Percentiles rank a stretch among this genome's conserved stretches.
Conservation (phyloP, 352 stramenopile species). For the Phytophthora parvispora region DNA sequence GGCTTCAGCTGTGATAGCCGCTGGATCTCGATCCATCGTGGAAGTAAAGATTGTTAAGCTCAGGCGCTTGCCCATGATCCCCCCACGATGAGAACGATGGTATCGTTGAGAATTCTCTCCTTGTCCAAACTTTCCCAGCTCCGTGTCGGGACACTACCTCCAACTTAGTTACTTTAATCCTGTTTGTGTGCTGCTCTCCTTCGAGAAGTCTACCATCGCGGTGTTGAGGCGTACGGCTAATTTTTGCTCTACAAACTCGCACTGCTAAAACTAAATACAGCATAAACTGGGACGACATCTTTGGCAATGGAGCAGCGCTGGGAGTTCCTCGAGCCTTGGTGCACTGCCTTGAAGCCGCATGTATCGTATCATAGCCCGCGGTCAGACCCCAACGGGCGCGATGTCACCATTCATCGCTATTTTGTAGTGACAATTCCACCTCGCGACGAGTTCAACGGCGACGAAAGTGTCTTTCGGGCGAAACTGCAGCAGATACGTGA, state of each 20-base stretch:
- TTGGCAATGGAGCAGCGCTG: not conserved
- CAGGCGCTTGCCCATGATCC: slow-evolving; percentile 66
- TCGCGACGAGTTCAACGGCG: not conserved
- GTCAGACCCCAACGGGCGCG: not conserved
- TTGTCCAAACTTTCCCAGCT: slow-evolving; percentile 58
- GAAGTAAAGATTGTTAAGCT: slow-evolving; percentile 46
- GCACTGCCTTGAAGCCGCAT: not conserved
- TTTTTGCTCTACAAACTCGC: too few species aligned
- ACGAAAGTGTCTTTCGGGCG: not conserved
- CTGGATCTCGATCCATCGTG: slow-evolving; percentile 59
- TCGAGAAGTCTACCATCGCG: slow-evolving; percentile 65
- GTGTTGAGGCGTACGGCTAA: slow-evolving; percentile 31
- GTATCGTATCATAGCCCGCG: not conserved
- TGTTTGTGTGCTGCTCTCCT: slow-evolving; percentile 35
- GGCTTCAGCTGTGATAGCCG: slow-evolving; percentile 56
- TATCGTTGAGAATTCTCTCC: slow-evolving; percentile 64
- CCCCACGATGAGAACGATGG: slow-evolving; percentile 66
- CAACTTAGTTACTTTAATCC: slow-evolving; percentile 65
- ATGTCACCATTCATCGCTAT: not conserved
- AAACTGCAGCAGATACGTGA: not conserved
- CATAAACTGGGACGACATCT: too few species aligned
- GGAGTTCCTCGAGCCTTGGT: not conserved
- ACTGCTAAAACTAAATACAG: too few species aligned
- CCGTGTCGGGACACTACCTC: slow-evolving; percentile 66
- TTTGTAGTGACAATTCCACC: not conserved